Conservation (phyloP, 1,284 basidiomycete genomes). For the Uromyces viciae-fabae region DNA sequence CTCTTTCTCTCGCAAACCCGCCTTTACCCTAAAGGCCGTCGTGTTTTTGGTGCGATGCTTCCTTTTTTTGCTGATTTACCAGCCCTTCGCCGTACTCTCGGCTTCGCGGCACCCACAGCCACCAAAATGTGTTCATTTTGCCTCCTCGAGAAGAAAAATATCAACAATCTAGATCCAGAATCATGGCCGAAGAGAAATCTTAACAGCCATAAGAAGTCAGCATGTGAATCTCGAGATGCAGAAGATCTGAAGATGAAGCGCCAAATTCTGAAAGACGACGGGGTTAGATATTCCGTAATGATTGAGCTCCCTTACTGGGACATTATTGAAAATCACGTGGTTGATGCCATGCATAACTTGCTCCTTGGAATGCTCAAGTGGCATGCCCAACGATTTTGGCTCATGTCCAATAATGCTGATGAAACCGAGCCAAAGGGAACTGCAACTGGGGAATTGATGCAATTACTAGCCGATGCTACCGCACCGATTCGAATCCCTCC, state of each 20-base stretch:
- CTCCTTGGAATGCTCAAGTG: conserved; percentile 18
- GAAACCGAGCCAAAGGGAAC: neutral
- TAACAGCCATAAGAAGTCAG: neutral
- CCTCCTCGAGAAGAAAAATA: neutral
- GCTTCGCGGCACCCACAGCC: conserved; percentile 24
- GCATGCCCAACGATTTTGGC: neutral
- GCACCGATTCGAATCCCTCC: neutral
- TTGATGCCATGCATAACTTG: conserved; percentile 28
- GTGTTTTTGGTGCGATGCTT: neutral
- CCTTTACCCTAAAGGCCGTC: neutral
- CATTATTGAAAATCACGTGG: conserved; percentile 13
- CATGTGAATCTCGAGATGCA: neutral
- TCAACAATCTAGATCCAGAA: neutral
- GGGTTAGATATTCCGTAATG: conserved; percentile 2
- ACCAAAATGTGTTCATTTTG: conserved; percentile 44
- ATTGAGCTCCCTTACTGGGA: conserved; percentile 4
- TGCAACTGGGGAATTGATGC: neutral
- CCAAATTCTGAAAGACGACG: neutral
- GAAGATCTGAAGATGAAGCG: neutral
- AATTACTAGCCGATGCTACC: conserved; percentile 2
- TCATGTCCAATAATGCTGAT: neutral
- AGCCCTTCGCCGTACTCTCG: conserved; percentile 33
- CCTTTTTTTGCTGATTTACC: conserved; percentile 36
- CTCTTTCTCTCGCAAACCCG: conserved; percentile 36
- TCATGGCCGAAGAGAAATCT: neutral